phyloP scores from a whole-genome alignment of 306 rosid species.

The Malus fusca region DNA sequence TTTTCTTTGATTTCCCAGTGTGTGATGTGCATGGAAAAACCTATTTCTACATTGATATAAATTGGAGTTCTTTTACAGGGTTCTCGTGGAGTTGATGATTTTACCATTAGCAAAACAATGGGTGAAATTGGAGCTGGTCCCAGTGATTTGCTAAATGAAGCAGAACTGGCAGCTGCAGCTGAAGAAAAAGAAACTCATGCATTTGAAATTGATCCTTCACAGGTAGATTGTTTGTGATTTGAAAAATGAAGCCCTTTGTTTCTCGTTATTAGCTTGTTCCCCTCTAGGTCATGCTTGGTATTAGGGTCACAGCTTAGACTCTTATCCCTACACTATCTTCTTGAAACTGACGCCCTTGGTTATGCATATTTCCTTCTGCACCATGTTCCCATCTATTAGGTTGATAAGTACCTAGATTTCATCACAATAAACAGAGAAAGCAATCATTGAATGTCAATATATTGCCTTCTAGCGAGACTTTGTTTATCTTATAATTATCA shows the following conservation, averaged over 20 bases:
- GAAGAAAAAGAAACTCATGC: slow-evolving; percentile 91
- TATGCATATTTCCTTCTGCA: not conserved
- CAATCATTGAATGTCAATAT: not conserved
- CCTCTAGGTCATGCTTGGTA: not conserved
- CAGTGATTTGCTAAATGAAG: slow-evolving; percentile 72
- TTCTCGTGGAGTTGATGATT: slow-evolving; percentile 47
- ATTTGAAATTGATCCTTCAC: slow-evolving; percentile 74
- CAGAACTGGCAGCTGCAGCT: slow-evolving; percentile 79
- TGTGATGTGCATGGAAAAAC: not conserved
- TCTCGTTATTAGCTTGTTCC: not conserved
- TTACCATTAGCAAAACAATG: slow-evolving; percentile 73
- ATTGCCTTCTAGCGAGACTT: not conserved
- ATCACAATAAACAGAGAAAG: not conserved
- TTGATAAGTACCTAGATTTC: not conserved
- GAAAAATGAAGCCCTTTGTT: not conserved
- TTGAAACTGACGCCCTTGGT: not conserved
- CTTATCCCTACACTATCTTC: not conserved
- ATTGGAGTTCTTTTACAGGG: slow-evolving; percentile 33
- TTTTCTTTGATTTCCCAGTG: not conserved
- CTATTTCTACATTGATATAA: not conserved
- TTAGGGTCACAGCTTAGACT: not conserved
- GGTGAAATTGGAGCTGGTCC: slow-evolving; percentile 69
- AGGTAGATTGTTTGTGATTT: slow-evolving; percentile 39
- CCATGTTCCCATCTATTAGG: too few relatives aligned
- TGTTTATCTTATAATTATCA: not conserved